Percentiles rank a stretch among this genome's conserved stretches.
These are phyloP conservation scores for Bruguiera sexangula DNA, from an alignment of 345 rosid genomes.

Conservation along the genomic window DNA sequence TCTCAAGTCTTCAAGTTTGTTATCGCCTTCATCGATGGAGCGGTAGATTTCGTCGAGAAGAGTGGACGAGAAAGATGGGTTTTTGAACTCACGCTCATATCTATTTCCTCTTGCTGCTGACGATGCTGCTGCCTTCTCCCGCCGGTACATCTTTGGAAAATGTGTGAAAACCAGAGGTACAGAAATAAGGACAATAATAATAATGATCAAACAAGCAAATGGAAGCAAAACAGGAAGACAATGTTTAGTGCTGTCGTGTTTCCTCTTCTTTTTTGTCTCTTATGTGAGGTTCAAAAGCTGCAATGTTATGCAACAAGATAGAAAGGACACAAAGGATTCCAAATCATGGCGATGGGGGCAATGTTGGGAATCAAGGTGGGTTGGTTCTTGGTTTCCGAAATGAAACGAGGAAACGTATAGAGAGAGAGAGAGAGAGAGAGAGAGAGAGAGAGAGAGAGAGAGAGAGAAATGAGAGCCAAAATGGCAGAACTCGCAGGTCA, in stretches of 20 bases:
- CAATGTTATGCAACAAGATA: not conserved
- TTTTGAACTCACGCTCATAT: conserved; percentile 22
- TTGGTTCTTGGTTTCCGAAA: not conserved
- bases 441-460: not conserved
- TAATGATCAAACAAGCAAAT: not conserved
- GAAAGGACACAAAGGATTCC: not conserved
- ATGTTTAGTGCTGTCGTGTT: not conserved
- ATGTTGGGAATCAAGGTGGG: not conserved
- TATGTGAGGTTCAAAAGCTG: conserved; percentile 27
- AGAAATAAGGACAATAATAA: not conserved
- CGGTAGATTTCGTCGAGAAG: conserved; percentile 93
- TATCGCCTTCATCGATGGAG: conserved; percentile 55
- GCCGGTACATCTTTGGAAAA: conserved; percentile 33
- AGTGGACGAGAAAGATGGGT: conserved; percentile 85
- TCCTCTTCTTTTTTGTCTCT: conserved; percentile 2
- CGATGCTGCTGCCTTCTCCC: conserved; percentile 36
- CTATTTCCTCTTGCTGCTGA: conserved; percentile 8
- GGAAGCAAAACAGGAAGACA: conserved; percentile 2
- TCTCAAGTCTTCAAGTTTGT: conserved; percentile 30
- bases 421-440: not conserved
- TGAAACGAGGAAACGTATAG: not conserved
- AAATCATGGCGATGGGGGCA: not conserved
- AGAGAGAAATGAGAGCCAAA: conserved; percentile 8
- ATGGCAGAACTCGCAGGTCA: conserved; percentile 12
- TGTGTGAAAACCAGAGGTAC: not conserved